Evolutionary conservation across 1,139 yeast genomes (phyloP).

Genomic region (Nakaseomyces glabratus): DNA sequence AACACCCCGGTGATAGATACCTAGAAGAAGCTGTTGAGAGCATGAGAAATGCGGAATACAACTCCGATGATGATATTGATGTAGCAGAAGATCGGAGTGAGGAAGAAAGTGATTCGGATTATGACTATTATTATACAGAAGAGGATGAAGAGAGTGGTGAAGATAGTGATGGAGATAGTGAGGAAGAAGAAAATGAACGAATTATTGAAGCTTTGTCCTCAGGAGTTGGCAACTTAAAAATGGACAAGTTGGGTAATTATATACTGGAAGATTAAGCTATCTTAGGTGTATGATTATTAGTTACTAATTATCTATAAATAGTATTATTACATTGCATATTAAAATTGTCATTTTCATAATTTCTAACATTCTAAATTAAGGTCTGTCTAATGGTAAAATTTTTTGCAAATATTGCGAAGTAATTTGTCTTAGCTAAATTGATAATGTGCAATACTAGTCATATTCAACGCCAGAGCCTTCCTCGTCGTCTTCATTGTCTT

Average conservation of each 20-base stretch:
- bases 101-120: conserved; percentile 31
- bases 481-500: conserved; percentile 31
- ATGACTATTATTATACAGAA: conserved; percentile 23
- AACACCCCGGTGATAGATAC: conserved; percentile 53
- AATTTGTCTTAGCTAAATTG: neutral
- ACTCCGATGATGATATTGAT: conserved; percentile 17
- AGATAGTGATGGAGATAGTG: conserved; percentile 32
- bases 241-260: conserved; percentile 77
- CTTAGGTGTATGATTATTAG: neutral
- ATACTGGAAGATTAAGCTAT: conserved; percentile 41
- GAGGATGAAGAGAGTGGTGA: conserved; percentile 31
- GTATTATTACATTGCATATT: neutral
- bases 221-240: conserved; percentile 54
- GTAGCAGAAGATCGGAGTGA: conserved; percentile 19
- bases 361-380: too few relatives aligned
- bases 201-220: conserved; percentile 58
- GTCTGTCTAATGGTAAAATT: too few relatives aligned
- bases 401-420: too few relatives aligned
- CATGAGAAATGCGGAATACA: conserved; percentile 44
- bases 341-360: neutral
- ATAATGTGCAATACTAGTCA: conserved; percentile 13
- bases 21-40: conserved; percentile 65
- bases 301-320: neutral
- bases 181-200: conserved; percentile 58
- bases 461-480: conserved; percentile 38